These are phyloP conservation scores for Mycena citricolor DNA, from an alignment of 1,284 basidiomycete species.

Conservation along the genomic window DNA sequence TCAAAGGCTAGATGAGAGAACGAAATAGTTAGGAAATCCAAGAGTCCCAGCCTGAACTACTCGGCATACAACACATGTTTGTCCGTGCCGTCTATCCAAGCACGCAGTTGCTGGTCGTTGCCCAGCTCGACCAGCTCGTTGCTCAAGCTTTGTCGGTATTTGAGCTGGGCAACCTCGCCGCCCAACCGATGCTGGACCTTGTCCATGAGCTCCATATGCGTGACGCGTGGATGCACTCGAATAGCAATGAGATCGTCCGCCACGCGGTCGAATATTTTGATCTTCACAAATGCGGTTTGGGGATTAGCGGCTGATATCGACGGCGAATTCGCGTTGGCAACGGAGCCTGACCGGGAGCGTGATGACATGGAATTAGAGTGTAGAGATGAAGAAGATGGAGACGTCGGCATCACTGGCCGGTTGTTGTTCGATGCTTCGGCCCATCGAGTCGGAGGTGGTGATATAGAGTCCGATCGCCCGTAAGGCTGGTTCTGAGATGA, in stretches of 20 bases:
- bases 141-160: conserved; percentile 73
- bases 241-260: conserved; percentile 96
- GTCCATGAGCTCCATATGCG: conserved; percentile 81
- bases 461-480: conserved; percentile 11
- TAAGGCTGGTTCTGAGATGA: conserved; percentile 34
- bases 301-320: conserved; percentile 74
- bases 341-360: conserved; percentile 34
- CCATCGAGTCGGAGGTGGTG: conserved; percentile 16
- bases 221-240: conserved; percentile 93
- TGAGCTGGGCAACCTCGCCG: conserved; percentile 66
- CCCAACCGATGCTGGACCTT: conserved; percentile 90
- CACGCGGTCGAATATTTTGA: conserved; percentile 93
- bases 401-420: conserved; percentile 14
- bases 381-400: conserved; percentile 18
- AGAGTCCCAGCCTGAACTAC: conserved; percentile 30
- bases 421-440: conserved; percentile 15
- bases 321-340: conserved; percentile 56
- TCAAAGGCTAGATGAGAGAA: neutral
- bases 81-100: conserved; percentile 84
- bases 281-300: conserved; percentile 89
- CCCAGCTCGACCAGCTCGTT: conserved; percentile 65
- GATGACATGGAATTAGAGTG: conserved; percentile 13
- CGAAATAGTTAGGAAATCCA: conserved; percentile 3
- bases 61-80: conserved; percentile 89
- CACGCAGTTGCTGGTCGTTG: conserved; percentile 69